phyloP scores from a whole-genome alignment of 768 basidiomycete genomes.

The Tulasnella sp. region DNA sequence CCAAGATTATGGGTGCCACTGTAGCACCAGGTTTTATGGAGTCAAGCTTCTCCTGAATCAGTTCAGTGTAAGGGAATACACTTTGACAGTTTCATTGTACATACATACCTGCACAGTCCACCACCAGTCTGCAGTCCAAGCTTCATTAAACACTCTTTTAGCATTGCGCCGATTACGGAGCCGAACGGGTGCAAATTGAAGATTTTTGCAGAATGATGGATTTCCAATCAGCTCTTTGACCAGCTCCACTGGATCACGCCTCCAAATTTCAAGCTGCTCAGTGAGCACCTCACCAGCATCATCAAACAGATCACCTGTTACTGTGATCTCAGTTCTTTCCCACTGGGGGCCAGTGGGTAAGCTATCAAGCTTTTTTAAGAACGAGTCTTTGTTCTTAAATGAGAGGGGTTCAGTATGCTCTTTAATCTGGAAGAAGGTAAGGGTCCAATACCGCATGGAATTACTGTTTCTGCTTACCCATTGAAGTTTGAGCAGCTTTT shows the following conservation, averaged over 20 bases:
- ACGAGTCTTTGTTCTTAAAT: not conserved
- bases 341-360: conserved; percentile 4
- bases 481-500: not conserved
- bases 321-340: not conserved
- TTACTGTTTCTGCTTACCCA: not conserved
- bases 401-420: not conserved
- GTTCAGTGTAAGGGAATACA: conserved; percentile 23
- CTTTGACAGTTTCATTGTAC: not conserved
- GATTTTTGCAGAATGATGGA: conserved; percentile 27
- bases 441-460: not conserved
- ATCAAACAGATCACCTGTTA: not conserved
- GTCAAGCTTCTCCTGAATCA: no score
- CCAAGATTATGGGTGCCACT: conserved; percentile 39
- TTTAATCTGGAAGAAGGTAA: not conserved
- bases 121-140: conserved; percentile 17
- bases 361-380: not conserved
- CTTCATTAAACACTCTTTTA: conserved; percentile 27
- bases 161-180: conserved; percentile 24
- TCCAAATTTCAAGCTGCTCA: conserved; percentile 27
- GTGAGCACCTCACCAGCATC: not conserved
- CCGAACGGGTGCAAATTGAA: conserved; percentile 30
- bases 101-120: conserved; percentile 16
- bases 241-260: conserved; percentile 28
- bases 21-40: conserved; percentile 29
- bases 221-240: conserved; percentile 29